Conservation (phyloP, 352 stramenopile species). For the Phytophthora quininea region DNA sequence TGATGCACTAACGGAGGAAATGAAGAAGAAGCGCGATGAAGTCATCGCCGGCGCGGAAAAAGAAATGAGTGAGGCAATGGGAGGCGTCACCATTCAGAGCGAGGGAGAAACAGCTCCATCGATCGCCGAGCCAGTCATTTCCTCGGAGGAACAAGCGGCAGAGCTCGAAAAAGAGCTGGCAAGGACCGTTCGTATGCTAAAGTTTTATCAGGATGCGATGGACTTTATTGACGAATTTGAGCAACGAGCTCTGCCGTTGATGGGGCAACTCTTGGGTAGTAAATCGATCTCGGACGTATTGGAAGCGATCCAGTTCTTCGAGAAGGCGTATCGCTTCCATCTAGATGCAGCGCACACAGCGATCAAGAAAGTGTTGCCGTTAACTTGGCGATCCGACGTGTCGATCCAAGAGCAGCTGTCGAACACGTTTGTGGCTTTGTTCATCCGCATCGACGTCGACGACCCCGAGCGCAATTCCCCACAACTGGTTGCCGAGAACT, state of each 20-base stretch:
- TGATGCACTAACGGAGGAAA: constrained; percentile 62
- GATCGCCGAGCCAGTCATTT: constrained; percentile 6
- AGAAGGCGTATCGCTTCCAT: constrained; percentile 90
- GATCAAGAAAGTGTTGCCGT: constrained; percentile 91
- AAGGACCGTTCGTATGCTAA: constrained; percentile 82
- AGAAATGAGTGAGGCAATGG: constrained; percentile 65
- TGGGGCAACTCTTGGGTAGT: constrained; percentile 90
- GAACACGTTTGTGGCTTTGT: constrained; percentile 78
- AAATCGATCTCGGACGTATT: constrained; percentile 93
- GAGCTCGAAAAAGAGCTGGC: constrained; percentile 71
- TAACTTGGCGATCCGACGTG: constrained; percentile 92
- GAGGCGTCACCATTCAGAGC: constrained; percentile 24
- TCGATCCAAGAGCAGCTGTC: constrained; percentile 92
- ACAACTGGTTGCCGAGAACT: constrained; percentile 62
- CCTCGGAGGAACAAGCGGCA: constrained; percentile 48
- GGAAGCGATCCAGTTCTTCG: constrained; percentile 94
- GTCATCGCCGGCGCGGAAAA: constrained; percentile 86
- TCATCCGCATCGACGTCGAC: constrained; percentile 58
- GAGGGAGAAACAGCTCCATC: constrained; percentile 4
- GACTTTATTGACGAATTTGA: constrained; percentile 94
- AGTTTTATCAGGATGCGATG: constrained; percentile 92
- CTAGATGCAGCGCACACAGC: constrained; percentile 89
- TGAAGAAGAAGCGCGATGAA: constrained; percentile 68
- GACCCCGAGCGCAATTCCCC: constrained; percentile 48
- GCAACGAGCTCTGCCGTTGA: constrained; percentile 67